Conservation (phyloP, 2,329 filamentous ascomycete genomes). For the Cercospora brassicicola region DNA sequence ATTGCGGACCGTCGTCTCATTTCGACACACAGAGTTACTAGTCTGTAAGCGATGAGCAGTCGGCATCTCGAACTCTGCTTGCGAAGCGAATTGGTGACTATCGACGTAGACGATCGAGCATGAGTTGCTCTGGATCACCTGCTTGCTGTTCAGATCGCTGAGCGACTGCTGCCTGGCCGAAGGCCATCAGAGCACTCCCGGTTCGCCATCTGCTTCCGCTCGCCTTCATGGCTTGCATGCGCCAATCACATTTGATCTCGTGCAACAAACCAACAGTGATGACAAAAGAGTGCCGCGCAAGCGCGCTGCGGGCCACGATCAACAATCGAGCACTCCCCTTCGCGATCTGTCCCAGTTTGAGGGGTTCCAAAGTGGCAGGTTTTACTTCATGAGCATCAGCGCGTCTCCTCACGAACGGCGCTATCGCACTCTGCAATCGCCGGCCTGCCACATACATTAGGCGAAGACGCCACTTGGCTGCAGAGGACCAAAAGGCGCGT, state of each 20-base stretch:
- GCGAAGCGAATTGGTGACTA: not conserved
- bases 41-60: not conserved
- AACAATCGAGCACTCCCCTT: not conserved
- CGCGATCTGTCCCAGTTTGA: not conserved
- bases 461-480: not conserved
- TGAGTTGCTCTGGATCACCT: not conserved
- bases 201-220: not conserved
- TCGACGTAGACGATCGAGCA: not conserved
- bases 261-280: not conserved
- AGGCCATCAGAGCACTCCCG: not conserved
- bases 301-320: not conserved
- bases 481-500: not conserved
- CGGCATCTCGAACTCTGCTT: not conserved
- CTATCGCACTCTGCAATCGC: not conserved
- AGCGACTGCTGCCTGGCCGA: not conserved
- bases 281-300: not conserved
- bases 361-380: not conserved
- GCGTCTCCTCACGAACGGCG: not conserved
- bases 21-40: not conserved
- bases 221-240: not conserved
- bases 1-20: not conserved
- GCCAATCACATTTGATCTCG: not conserved
- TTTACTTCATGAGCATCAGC: not conserved
- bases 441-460: not conserved
- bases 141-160: not conserved